These are phyloP conservation scores for Wallacemonas collosoma DNA, from an alignment of 208 protist genomes.

Conservation along the genomic window DNA sequence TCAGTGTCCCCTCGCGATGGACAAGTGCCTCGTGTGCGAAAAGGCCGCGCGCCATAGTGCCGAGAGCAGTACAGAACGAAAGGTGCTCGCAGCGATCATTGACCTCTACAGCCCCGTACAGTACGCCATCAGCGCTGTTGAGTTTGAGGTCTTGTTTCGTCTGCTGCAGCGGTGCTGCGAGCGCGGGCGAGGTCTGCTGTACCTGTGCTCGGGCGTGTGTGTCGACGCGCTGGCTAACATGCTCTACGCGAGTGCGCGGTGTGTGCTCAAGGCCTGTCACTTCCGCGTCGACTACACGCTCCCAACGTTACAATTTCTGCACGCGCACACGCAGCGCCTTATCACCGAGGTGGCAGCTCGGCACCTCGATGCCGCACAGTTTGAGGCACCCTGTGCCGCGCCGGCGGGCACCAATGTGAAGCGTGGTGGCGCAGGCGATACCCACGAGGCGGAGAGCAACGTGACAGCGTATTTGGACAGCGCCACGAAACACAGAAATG, in stretches of 20 bases:
- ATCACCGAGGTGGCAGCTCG: constrained; percentile 20
- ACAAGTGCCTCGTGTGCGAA: constrained; percentile 59
- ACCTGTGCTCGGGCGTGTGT: constrained; percentile 64
- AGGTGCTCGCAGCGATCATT: constrained; percentile 32
- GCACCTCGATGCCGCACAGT: background rate
- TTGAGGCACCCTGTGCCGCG: background rate
- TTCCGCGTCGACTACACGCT: constrained; percentile 27
- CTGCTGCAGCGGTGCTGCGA: constrained; percentile 52
- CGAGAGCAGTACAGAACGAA: background rate
- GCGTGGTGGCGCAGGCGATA: constrained; percentile 18
- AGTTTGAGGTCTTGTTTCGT: constrained; percentile 53
- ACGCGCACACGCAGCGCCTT: constrained; percentile 24
- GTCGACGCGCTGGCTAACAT: constrained; percentile 43
- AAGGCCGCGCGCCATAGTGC: constrained; percentile 8
- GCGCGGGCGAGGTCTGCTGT: constrained; percentile 55
- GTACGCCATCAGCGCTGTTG: constrained; percentile 32
- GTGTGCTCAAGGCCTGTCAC: constrained; percentile 38
- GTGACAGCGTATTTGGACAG: constrained; percentile 34
- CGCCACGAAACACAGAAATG: background rate
- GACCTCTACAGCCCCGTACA: constrained; percentile 23
- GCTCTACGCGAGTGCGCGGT: constrained; percentile 40
- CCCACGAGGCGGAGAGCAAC: background rate
- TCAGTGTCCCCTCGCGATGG: constrained; percentile 25
- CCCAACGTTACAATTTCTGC: constrained; percentile 28
- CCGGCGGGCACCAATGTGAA: constrained; percentile 18